These are phyloP conservation scores for Hsuehochloa calcarea DNA, from an alignment of 176 grass and related monocot genomes.

Conservation along the genomic window DNA sequence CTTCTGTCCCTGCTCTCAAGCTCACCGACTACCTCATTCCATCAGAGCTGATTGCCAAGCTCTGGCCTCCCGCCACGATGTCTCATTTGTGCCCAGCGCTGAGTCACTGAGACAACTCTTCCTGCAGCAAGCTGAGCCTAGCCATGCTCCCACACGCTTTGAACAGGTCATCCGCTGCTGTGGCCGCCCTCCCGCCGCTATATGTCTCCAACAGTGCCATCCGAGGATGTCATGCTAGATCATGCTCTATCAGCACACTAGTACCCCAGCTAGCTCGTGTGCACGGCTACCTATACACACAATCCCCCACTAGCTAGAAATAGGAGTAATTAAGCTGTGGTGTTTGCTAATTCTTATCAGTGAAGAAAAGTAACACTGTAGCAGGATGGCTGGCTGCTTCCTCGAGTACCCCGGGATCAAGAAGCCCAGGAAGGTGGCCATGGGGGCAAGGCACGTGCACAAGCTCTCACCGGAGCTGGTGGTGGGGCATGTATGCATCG, in stretches of 20 bases:
- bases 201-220: background rate
- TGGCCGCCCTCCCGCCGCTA: background rate
- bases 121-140: background rate
- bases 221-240: background rate
- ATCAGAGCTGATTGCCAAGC: background rate
- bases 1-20: background rate
- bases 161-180: background rate
- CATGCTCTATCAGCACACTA: background rate
- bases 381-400: background rate
- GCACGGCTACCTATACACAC: background rate
- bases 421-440: slow-evolving; percentile 19
- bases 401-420: slow-evolving; percentile 29
- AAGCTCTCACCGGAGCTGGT: background rate
- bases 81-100: background rate
- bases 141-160: background rate
- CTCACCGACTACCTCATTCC: background rate
- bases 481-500: background rate
- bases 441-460: slow-evolving; percentile 31
- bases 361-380: background rate
- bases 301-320: background rate
- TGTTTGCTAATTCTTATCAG: background rate
- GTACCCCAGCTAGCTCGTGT: background rate
- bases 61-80: background rate
- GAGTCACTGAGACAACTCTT: background rate
- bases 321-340: background rate